Conservation (phyloP, 208 protist species). For the Naegleria fowleri region DNA sequence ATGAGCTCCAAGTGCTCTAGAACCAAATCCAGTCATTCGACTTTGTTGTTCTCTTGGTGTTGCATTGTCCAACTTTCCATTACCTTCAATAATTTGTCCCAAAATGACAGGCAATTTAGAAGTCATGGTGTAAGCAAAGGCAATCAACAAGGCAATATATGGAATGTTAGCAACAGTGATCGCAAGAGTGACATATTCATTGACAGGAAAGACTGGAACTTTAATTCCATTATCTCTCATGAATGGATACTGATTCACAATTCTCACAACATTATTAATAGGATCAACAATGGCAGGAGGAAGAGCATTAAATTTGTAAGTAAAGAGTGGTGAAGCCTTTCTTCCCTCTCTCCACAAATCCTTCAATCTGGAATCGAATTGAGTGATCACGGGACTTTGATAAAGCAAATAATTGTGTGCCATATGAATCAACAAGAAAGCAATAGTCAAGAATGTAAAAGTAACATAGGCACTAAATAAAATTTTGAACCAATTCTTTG, state of each 20-base stretch:
- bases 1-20: neutral
- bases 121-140: neutral
- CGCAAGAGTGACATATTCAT: neutral
- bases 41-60: constrained; percentile 4
- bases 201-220: neutral
- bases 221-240: neutral
- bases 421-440: neutral
- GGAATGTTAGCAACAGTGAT: neutral
- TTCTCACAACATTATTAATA: neutral
- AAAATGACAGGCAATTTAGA: neutral
- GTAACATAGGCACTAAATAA: neutral
- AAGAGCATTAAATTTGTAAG: neutral
- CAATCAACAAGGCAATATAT: neutral
- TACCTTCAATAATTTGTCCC: constrained; percentile 1
- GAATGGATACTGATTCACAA: neutral
- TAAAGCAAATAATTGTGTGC: neutral
- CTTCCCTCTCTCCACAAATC: neutral
- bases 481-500: neutral
- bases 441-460: neutral
- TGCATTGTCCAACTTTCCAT: neutral
- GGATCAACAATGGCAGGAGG: neutral
- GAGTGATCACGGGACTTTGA: neutral
- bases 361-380: neutral
- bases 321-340: neutral
- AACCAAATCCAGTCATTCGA: neutral